Percentiles rank a stretch among this genome's conserved stretches.
Conservation (phyloP, 108 stramenopile species). For the Cyclotella cryptica region DNA sequence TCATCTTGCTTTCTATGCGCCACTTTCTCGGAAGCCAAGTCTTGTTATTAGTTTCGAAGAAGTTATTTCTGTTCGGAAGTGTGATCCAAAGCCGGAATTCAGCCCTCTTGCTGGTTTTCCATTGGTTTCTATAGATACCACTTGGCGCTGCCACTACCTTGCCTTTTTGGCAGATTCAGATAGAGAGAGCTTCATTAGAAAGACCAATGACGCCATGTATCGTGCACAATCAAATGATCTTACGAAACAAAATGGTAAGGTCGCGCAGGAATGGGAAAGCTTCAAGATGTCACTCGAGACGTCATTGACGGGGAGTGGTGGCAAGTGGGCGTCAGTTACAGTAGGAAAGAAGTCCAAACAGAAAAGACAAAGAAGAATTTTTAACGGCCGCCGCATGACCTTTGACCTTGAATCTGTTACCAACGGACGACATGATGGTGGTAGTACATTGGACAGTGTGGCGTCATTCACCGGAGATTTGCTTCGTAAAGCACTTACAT, state of each 20-base stretch:
- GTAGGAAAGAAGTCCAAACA: constrained; percentile 59
- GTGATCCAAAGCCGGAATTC: constrained; percentile 35
- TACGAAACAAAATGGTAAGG: constrained; percentile 55
- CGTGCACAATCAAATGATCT: constrained; percentile 31
- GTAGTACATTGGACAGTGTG: constrained; percentile 7
- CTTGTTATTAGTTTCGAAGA: constrained; percentile 75
- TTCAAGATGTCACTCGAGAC: constrained; percentile 72
- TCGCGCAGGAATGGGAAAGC: constrained; percentile 70
- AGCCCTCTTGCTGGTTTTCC: constrained; percentile 78
- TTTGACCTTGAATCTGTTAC: constrained; percentile 61
- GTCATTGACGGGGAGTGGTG: constrained; percentile 59
- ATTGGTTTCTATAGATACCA: constrained; percentile 81
- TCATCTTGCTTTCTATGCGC: constrained; percentile 83
- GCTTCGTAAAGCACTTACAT: constrained; percentile 66
- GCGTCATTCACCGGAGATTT: constrained; percentile 65
- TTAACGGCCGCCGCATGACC: constrained; percentile 78
- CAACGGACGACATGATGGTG: constrained; percentile 26
- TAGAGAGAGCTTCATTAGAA: constrained; percentile 56
- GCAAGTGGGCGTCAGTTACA: constrained; percentile 77
- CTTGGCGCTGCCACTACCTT: constrained; percentile 84
- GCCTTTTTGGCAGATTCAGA: constrained; percentile 65
- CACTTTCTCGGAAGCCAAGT: constrained; percentile 79
- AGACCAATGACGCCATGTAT: constrained; percentile 56
- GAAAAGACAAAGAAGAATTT: constrained; percentile 63
- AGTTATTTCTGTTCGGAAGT: constrained; percentile 58